phyloP scores from a whole-genome alignment of 352 stramenopile species.

The Globisporangium paroecandrum region DNA sequence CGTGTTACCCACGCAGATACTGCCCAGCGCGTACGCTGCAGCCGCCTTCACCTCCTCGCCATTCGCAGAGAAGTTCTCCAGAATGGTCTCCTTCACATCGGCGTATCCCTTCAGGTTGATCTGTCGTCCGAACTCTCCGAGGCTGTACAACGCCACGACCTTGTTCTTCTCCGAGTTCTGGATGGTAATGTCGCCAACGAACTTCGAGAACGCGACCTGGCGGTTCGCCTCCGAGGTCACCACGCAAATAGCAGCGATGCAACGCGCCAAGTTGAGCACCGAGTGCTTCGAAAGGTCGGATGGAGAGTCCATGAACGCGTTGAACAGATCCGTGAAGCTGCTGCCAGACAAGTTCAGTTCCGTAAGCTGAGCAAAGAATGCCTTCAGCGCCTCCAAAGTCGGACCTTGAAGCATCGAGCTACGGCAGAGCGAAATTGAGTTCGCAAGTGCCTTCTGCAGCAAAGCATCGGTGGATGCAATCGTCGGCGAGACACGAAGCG shows the following conservation, averaged over 20 bases:
- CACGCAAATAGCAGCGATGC: constrained; percentile 86
- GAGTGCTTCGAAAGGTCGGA: constrained; percentile 85
- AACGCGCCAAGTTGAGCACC: constrained; percentile 92
- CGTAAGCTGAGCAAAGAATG: constrained; percentile 69
- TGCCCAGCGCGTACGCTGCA: constrained; percentile 94
- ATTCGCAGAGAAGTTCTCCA: constrained; percentile 83
- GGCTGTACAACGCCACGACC: constrained; percentile 91
- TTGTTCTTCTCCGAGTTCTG: constrained; percentile 59
- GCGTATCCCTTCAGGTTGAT: constrained; percentile 82
- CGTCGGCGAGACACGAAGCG: constrained; percentile 60
- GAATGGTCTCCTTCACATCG: constrained; percentile 89
- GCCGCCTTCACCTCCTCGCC: constrained; percentile 96
- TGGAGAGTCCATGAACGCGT: constrained; percentile 63
- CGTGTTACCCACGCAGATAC: constrained; percentile 94
- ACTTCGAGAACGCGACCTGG: constrained; percentile 70
- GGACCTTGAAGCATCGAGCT: constrained; percentile 92
- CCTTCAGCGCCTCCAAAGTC: constrained; percentile 47
- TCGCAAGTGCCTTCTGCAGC: constrained; percentile 64
- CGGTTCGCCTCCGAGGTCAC: constrained; percentile 50
- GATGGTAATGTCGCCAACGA: constrained; percentile 62
- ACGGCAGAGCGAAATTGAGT: constrained; percentile 84
- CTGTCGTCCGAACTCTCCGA: constrained; percentile 94
- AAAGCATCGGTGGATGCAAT: constrained; percentile 60
- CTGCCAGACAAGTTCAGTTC: constrained; percentile 44
- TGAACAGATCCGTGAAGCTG: constrained; percentile 88